These are phyloP conservation scores for Neonectria magnoliae DNA, from an alignment of 2,329 filamentous ascomycete species.

Conservation along the genomic window DNA sequence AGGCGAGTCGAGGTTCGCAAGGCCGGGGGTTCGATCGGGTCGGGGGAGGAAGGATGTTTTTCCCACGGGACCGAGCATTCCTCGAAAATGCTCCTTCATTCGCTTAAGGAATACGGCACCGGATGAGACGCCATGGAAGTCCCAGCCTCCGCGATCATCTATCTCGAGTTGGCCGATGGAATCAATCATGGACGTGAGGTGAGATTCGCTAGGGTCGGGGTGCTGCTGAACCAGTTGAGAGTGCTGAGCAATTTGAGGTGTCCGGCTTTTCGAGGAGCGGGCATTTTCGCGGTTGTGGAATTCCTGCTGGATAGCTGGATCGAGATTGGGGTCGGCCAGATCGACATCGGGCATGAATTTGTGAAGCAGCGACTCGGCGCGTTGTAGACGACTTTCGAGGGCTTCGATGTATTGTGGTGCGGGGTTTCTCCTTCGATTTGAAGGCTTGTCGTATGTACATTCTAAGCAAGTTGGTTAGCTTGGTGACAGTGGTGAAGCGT, in stretches of 20 bases:
- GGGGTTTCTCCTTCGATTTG: conserved; percentile 88
- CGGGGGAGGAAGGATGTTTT: conserved; percentile 68
- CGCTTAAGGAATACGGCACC: conserved; percentile 87
- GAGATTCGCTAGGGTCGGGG: conserved; percentile 68
- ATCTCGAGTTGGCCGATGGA: conserved; percentile 91
- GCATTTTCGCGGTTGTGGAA: conserved; percentile 65
- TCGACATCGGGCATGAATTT: conserved; percentile 86
- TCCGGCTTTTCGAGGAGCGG: conserved; percentile 52
- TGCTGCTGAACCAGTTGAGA: conserved; percentile 45
- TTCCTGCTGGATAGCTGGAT: conserved; percentile 79
- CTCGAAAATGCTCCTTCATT: conserved; percentile 88
- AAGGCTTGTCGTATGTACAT: conserved; percentile 95
- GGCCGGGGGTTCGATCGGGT: conserved; percentile 58
- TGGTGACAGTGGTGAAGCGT: conserved; percentile 3
- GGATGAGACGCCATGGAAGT: conserved; percentile 94
- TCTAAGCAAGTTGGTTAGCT: conserved; percentile 61
- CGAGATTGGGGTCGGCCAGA: conserved; percentile 84
- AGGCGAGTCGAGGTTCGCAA: conserved; percentile 75
- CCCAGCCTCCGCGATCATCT: conserved; percentile 90
- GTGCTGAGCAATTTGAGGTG: neutral
- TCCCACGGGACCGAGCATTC: conserved; percentile 73
- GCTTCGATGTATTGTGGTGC: conserved; percentile 94
- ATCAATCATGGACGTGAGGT: conserved; percentile 94
- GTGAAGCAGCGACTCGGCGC: conserved; percentile 81
- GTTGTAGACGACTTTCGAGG: conserved; percentile 82